phyloP scores from a whole-genome alignment of 371 early-diverging fungal genomes.

The Mortierella sp. region DNA sequence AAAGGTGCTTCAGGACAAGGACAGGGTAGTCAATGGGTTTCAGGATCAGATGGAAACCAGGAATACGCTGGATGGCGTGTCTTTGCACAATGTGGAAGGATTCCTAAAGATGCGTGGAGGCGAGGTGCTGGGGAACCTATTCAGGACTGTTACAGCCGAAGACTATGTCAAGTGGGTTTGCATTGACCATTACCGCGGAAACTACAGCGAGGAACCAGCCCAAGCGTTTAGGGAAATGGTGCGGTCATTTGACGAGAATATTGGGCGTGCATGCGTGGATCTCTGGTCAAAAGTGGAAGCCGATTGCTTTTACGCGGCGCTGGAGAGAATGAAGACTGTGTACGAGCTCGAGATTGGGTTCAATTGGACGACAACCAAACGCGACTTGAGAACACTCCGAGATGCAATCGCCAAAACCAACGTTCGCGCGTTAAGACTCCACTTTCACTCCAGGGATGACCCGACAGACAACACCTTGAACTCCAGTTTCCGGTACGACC shows the following conservation, averaged over 20 bases:
- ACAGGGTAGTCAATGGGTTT: too few species aligned
- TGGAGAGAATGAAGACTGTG: not conserved
- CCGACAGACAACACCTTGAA: constrained; percentile 5
- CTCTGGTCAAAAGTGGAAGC: not conserved
- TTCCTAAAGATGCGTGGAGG: too few species aligned
- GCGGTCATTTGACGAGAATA: not conserved
- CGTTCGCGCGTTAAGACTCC: not conserved
- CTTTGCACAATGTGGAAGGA: too few species aligned
- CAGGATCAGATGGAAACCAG: too few species aligned
- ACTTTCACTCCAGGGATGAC: not conserved
- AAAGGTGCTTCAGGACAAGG: too few species aligned
- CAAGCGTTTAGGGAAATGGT: not conserved
- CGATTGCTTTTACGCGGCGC: constrained; percentile 4
- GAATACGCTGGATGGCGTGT: too few species aligned
- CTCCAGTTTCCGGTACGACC: constrained; percentile 1
- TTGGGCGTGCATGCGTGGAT: not conserved
- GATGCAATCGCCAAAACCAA: constrained; percentile 1
- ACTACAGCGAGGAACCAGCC: too few species aligned
- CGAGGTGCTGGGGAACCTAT: too few species aligned
- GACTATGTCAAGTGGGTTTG: too few species aligned
- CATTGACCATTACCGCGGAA: too few species aligned
- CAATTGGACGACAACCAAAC: constrained; percentile 4
- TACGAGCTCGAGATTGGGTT: constrained; percentile 7
- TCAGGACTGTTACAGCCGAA: too few species aligned
- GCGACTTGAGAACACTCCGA: constrained; percentile 14